A percentile compares a stretch with the other conserved stretches of the same genome.
phyloP scores from a whole-genome alignment of 2,329 filamentous ascomycete genomes.

The Aspergillus novoparasiticus region DNA sequence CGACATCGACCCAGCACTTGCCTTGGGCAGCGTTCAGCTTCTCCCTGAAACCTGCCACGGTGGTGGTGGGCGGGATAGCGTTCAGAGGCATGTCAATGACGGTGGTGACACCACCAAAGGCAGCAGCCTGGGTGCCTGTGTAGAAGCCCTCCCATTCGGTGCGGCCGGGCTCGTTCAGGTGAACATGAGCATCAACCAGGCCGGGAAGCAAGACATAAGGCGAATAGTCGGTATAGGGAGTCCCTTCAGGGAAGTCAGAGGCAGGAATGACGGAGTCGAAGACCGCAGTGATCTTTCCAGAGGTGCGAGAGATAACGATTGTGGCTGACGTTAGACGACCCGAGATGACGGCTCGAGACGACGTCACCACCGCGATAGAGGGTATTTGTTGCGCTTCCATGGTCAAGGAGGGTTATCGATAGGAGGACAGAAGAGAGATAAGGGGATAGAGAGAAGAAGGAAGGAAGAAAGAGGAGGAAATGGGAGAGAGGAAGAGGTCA shows the following conservation, averaged over 20 bases:
- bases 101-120: conserved; percentile 93
- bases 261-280: conserved; percentile 72
- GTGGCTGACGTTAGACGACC: conserved; percentile 79
- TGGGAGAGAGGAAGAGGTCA: neutral
- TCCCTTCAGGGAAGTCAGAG: conserved; percentile 71
- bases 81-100: conserved; percentile 98
- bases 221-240: conserved; percentile 79
- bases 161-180: conserved; percentile 93
- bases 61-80: conserved; percentile 94
- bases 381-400: conserved; percentile 33
- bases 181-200: conserved; percentile 94
- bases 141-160: conserved; percentile 99
- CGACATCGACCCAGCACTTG: conserved; percentile 98
- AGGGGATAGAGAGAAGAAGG: conserved; percentile 11
- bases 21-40: conserved; percentile 82
- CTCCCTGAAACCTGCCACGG: conserved; percentile 75
- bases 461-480: conserved; percentile 1
- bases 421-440: conserved; percentile 19
- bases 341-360: conserved; percentile 78
- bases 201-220: conserved; percentile 85
- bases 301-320: conserved; percentile 72
- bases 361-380: conserved; percentile 75
- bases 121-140: conserved; percentile 90
- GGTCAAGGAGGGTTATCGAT: conserved; percentile 6
- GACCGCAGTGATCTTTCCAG: conserved; percentile 82